Conservation (phyloP, 495 filamentous ascomycete species). For the Cercophora samala region DNA sequence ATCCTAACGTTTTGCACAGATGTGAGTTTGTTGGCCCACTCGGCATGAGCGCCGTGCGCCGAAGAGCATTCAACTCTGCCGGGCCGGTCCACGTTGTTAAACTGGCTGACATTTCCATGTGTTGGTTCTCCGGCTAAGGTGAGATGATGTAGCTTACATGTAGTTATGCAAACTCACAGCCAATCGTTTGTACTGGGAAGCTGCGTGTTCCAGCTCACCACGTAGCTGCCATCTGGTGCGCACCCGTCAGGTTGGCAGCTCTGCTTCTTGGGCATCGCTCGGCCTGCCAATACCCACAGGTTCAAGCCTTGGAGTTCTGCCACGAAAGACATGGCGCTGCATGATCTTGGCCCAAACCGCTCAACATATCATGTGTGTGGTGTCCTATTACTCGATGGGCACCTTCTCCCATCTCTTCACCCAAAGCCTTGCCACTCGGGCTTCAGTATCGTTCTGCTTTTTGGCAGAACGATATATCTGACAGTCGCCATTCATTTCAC, state of each 20-base stretch:
- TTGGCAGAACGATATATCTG: constrained; percentile 2
- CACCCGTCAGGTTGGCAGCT: background rate
- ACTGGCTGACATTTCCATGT: background rate
- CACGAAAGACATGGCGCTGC: background rate
- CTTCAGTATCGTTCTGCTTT: background rate
- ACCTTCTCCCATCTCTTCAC: background rate
- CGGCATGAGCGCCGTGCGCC: background rate
- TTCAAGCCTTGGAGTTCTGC: background rate
- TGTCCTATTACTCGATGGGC: background rate
- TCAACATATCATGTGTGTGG: background rate
- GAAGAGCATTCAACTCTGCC: background rate
- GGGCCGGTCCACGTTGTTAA: background rate
- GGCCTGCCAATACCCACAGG: background rate
- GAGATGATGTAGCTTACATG: background rate
- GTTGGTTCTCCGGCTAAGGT: background rate
- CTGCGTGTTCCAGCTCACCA: background rate
- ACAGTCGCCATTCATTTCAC: background rate
- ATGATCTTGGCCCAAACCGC: background rate
- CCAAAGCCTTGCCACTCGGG: constrained; percentile 10
- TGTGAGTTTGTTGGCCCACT: background rate
- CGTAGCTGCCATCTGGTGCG: background rate
- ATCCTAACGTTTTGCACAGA: background rate
- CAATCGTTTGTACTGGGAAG: background rate
- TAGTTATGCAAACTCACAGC: background rate
- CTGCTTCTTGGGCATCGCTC: background rate